Base-by-base conservation (phyloP, 1,284 basidiomycete genomes). In the Ustilago tritici region DNA sequence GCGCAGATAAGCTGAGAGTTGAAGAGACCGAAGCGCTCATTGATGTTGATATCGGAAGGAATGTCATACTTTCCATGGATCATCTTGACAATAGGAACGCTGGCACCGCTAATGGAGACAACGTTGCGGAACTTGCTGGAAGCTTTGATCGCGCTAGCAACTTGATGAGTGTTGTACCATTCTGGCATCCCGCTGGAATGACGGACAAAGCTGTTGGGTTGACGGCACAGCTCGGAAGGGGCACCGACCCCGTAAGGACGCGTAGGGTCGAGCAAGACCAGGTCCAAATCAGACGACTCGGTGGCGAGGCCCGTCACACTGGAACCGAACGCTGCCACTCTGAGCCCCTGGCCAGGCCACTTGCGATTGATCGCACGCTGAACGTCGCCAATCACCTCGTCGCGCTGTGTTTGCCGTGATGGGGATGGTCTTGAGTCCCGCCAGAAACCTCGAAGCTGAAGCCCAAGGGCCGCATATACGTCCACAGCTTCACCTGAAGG, bases 11-110 rank as follows among this genome's bases (percentile, higher is more conserved):
- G 61, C 43, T 62, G 57, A 11, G 78, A 80, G 56, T 84, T 84
- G 63, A 65, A 65, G 11, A 76, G 65, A 15, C 82, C 82, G 41
- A 84, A 84, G 12, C 79, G 73, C 46, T 84, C 79, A 64, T 84
- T 84, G 70, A 82, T 67, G 62, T 82, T 82, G 62, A 84, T 57
- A 56, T 84, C 82, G 28, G 72, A 71, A 1, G 61, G 65, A 15
- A 82, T 58, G n/a, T 53, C 64, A 23, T 76, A 47, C 40, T 56
- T 58, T 23, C 34, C 14, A 46, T 78, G 64, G 1, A 68, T 46
- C 68, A 82, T 80, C 63, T 84, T 84, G 70, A 84, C 82, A 57
- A 82, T 82, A 19, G 80, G 80, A 1, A 82, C 80, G 34, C 40
- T 73, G 19, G 80, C 80, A 19, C 64, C 43, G 53, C 62, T 62